Conservation (phyloP, 768 basidiomycete genomes). For the Auricularia cornea region DNA sequence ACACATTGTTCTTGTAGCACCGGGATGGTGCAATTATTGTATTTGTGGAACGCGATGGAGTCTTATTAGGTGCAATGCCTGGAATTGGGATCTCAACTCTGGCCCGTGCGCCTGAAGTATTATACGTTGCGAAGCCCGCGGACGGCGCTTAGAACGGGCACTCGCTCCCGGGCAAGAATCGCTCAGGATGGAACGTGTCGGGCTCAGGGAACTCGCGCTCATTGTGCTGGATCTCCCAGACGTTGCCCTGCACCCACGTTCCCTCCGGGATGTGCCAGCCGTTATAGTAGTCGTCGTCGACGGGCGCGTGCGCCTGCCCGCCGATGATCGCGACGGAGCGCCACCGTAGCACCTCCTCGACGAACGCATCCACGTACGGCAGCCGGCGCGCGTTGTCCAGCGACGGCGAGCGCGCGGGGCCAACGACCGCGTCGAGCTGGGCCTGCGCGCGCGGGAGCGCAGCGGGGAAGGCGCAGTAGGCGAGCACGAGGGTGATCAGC, state of each 20-base stretch:
- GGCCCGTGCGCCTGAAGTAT: too few relatives aligned
- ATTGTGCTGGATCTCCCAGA: conserved; percentile 39
- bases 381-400: conserved; percentile 47
- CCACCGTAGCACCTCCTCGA: conserved; percentile 54
- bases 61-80: too few relatives aligned
- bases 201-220: conserved; percentile 43
- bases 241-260: conserved; percentile 29
- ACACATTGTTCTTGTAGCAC: too few relatives aligned
- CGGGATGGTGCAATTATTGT: too few relatives aligned
- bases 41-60: too few relatives aligned
- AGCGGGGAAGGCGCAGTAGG: conserved; percentile 55
- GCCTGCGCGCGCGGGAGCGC: conserved; percentile 49
- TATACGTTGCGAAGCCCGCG: too few relatives aligned
- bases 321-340: conserved; percentile 50
- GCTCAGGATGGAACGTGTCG: conserved; percentile 43
- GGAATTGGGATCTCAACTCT: too few relatives aligned
- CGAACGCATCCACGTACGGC: conserved; percentile 51
- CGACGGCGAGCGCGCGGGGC: conserved; percentile 46
- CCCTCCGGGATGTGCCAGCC: conserved; percentile 56
- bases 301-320: conserved; percentile 14
- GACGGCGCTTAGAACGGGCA: too few relatives aligned
- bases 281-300: conserved; percentile 11
- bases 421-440: conserved; percentile 57
- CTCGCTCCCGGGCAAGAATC: too few relatives aligned
- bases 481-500: conserved; percentile 45